Evolutionary conservation across 768 basidiomycete species (phyloP).

Genomic region (Psilocybe sp.): DNA sequence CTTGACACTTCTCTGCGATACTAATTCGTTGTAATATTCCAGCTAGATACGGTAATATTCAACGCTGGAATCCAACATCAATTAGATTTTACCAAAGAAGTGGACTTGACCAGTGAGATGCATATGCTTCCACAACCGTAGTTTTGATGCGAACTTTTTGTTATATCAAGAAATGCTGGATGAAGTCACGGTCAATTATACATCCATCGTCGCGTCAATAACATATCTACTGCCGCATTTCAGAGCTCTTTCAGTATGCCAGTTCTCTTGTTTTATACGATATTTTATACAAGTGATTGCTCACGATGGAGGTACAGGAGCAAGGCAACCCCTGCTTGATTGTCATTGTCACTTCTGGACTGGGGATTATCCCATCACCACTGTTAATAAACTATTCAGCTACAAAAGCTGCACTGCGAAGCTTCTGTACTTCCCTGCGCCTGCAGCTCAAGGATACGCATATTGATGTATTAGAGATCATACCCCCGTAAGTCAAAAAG

Average conservation of each 20-base stretch:
- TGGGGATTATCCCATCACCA: slow-evolving; percentile 44
- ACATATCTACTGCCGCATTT: slow-evolving; percentile 53
- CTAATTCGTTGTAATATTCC: background rate
- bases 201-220: slow-evolving; percentile 45
- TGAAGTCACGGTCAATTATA: slow-evolving; percentile 57
- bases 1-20: background rate
- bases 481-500: slow-evolving; percentile 49
- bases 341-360: slow-evolving; percentile 48
- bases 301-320: slow-evolving; percentile 25
- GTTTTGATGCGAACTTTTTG: background rate
- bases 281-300: background rate
- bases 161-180: slow-evolving; percentile 37
- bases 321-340: slow-evolving; percentile 46
- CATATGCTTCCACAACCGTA: background rate
- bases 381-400: slow-evolving; percentile 50
- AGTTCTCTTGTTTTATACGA: background rate
- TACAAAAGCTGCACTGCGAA: slow-evolving; percentile 56
- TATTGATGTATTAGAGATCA: slow-evolving; percentile 53
- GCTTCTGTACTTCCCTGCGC: slow-evolving; percentile 45
- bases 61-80: slow-evolving; percentile 53
- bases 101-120: slow-evolving; percentile 32
- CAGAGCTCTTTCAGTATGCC: slow-evolving; percentile 45
- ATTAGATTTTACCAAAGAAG: slow-evolving; percentile 42
- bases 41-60: slow-evolving; percentile 58
- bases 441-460: slow-evolving; percentile 45